A percentile compares a stretch with the other conserved stretches of the same genome.
Conservation (phyloP, 2,329 filamentous ascomycete genomes). For the Fusarium sp. region DNA sequence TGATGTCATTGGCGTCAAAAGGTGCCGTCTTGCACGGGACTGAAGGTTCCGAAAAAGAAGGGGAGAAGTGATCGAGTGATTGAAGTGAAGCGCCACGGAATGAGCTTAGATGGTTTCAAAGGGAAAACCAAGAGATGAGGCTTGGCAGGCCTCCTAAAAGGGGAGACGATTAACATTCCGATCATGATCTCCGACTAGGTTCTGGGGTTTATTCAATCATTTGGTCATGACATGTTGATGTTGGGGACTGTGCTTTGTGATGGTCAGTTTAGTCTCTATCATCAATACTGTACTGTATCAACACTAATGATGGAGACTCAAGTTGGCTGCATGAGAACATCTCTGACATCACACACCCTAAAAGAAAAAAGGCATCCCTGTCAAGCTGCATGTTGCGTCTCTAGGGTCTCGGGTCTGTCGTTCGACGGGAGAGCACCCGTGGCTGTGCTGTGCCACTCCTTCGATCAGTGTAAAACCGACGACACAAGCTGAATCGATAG, state of each 20-base stretch:
- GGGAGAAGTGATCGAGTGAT: conserved; percentile 1
- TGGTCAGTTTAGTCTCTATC: not conserved
- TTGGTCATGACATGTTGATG: not conserved
- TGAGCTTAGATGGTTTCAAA: conserved; percentile 12
- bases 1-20: conserved; percentile 38
- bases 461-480: conserved; percentile 11
- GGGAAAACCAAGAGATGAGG: conserved; percentile 6
- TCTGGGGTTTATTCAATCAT: conserved; percentile 34
- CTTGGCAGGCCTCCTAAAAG: conserved; percentile 24
- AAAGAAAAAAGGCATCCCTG: conserved; percentile 20
- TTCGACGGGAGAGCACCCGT: conserved; percentile 25
- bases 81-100: conserved; percentile 29
- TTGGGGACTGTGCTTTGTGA: not conserved
- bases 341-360: conserved; percentile 34
- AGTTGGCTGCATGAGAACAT: conserved; percentile 9
- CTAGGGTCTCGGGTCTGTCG: not conserved
- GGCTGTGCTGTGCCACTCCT: conserved; percentile 26
- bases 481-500: conserved; percentile 24
- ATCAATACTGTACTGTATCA: no score
- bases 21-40: conserved; percentile 17
- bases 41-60: conserved; percentile 16
- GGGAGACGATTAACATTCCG: conserved; percentile 35
- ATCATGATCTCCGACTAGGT: conserved; percentile 27
- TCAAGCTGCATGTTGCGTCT: conserved; percentile 15
- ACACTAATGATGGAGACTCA: not conserved